These are phyloP conservation scores for Lyophyllum semitale DNA, from an alignment of 768 basidiomycete genomes.

Conservation along the genomic window DNA sequence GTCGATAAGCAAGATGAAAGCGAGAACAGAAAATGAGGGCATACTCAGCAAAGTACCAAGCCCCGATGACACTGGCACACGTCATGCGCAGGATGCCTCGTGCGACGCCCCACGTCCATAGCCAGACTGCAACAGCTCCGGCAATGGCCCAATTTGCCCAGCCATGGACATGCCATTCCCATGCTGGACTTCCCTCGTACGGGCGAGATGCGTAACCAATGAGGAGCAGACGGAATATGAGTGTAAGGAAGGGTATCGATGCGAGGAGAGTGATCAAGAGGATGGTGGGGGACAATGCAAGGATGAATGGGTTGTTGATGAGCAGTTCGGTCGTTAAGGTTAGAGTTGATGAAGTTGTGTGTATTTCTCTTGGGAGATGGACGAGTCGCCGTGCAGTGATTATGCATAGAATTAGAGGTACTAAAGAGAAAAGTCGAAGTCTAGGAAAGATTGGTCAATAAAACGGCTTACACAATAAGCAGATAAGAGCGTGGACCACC, in stretches of 20 bases:
- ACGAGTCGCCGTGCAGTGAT: slow-evolving; percentile 73
- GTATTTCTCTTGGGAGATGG: slow-evolving; percentile 69
- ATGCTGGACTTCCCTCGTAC: slow-evolving; percentile 21
- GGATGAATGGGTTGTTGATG: slow-evolving; percentile 70
- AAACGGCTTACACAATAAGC: background rate
- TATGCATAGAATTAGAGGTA: slow-evolving; percentile 71
- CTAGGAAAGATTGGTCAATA: slow-evolving; percentile 31
- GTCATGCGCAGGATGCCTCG: slow-evolving; percentile 77
- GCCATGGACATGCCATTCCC: slow-evolving; percentile 43
- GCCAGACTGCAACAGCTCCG: slow-evolving; percentile 61
- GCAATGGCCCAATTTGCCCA: slow-evolving; percentile 46
- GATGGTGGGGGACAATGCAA: slow-evolving; percentile 73
- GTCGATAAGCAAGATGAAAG: background rate
- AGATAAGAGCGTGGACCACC: background rate
- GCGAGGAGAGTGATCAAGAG: slow-evolving; percentile 67
- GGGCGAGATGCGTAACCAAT: slow-evolving; percentile 50
- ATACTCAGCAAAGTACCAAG: slow-evolving; percentile 82
- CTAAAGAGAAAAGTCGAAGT: slow-evolving; percentile 74
- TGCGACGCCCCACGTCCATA: slow-evolving; percentile 80
- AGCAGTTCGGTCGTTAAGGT: slow-evolving; percentile 70
- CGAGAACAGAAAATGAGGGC: slow-evolving; percentile 21
- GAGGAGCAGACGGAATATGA: slow-evolving; percentile 76
- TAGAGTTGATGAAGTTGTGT: slow-evolving; percentile 60
- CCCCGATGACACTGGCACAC: slow-evolving; percentile 81
- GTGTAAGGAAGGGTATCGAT: slow-evolving; percentile 78